phyloP scores from a whole-genome alignment of 139 green algal genomes.

The Trebouxia sp. region DNA sequence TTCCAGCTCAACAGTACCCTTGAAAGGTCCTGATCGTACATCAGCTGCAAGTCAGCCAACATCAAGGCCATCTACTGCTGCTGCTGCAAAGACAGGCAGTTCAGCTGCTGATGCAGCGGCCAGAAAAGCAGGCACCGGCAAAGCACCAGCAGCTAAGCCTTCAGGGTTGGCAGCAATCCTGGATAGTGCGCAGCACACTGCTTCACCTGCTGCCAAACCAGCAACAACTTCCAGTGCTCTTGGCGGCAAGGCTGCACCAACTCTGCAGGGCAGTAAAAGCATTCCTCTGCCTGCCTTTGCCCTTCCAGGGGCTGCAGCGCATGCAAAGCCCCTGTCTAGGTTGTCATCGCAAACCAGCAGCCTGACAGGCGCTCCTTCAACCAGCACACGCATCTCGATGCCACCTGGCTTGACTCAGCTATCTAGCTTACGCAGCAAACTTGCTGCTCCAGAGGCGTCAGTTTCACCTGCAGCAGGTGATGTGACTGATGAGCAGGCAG shows the following conservation, averaged over 20 bases:
- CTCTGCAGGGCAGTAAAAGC: not conserved
- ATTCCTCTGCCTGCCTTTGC: not conserved
- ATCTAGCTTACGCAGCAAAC: not conserved
- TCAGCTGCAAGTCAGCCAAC: too few relatives aligned
- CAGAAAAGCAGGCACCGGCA: not conserved
- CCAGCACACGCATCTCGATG: conserved; percentile 8
- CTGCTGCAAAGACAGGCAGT: too few relatives aligned
- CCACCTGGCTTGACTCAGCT: not conserved
- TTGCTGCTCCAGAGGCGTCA: not conserved
- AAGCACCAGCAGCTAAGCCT: not conserved
- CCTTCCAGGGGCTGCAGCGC: not conserved
- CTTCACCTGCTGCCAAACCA: not conserved
- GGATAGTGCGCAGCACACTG: too few relatives aligned
- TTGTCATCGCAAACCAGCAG: not conserved
- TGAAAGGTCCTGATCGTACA: too few relatives aligned
- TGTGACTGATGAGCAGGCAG: not conserved
- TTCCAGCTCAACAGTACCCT: too few relatives aligned
- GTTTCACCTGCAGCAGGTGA: not conserved
- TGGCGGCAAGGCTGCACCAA: not conserved
- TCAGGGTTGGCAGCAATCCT: too few relatives aligned
- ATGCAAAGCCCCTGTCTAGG: not conserved
- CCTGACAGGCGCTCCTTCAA: not conserved
- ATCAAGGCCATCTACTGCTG: too few relatives aligned
- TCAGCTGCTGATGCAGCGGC: too few relatives aligned
- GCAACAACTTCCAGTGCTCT: not conserved